Conservation (phyloP, 768 basidiomycete genomes). For the Tubosaeta sp. region DNA sequence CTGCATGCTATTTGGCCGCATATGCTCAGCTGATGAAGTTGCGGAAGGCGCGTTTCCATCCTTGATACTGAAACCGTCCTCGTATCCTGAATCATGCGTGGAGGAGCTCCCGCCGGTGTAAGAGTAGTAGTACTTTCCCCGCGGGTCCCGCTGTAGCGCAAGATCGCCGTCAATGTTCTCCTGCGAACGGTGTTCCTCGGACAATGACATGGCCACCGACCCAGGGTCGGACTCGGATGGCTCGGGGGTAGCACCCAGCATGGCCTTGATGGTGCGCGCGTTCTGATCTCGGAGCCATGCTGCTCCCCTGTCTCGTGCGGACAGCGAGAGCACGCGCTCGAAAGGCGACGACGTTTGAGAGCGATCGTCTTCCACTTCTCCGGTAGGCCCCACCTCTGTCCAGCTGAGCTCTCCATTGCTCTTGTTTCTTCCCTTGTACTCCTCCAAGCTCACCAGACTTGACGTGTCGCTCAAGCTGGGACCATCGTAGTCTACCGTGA, state of each 20-base stretch:
- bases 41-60: conserved; percentile 28
- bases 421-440: conserved; percentile 56
- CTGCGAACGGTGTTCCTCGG: conserved; percentile 32
- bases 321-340: conserved; percentile 36
- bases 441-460: conserved; percentile 75
- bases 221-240: conserved; percentile 54
- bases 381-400: conserved; percentile 43
- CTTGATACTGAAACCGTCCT: conserved; percentile 41
- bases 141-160: conserved; percentile 59
- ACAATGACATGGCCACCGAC: conserved; percentile 35
- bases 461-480: conserved; percentile 87
- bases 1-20: conserved; percentile 64
- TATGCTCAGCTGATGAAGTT: conserved; percentile 30
- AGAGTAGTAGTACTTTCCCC: conserved; percentile 75
- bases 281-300: conserved; percentile 86
- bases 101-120: conserved; percentile 53
- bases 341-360: conserved; percentile 41
- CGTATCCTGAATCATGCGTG: conserved; percentile 50
- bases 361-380: conserved; percentile 55
- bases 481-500: conserved; percentile 86
- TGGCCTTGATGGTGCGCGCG: conserved; percentile 55
- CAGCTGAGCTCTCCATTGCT: conserved; percentile 43
- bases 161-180: conserved; percentile 55
- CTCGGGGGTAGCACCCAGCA: conserved; percentile 53
- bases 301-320: conserved; percentile 63